Conservation (phyloP, 176 grass and related monocot genomes). For the Aegilops tauschii region DNA sequence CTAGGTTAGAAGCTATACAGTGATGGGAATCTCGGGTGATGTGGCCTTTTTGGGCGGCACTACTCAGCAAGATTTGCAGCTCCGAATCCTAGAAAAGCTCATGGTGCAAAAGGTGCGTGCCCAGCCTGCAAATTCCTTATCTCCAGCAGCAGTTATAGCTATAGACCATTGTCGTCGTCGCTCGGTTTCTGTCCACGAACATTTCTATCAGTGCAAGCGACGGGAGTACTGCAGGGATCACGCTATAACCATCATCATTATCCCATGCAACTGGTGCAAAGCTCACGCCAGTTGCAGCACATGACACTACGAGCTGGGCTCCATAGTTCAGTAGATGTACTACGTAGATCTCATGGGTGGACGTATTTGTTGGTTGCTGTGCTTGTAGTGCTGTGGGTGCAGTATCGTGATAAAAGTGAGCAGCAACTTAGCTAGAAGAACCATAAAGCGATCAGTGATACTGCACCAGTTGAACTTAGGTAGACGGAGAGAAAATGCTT, state of each 20-base stretch:
- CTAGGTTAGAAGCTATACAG: slow-evolving; percentile 33
- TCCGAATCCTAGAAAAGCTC: slow-evolving; percentile 31
- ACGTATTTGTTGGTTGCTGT: too few species aligned
- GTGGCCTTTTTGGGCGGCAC: background rate
- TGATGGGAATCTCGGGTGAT: background rate
- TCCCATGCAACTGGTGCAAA: background rate
- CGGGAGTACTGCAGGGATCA: background rate
- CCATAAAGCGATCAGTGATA: too few species aligned
- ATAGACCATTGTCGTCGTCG: background rate
- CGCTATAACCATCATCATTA: background rate
- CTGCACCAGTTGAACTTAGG: background rate
- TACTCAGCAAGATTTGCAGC: background rate
- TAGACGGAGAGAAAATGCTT: background rate
- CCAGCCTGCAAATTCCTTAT: slow-evolving; percentile 34
- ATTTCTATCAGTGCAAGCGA: background rate
- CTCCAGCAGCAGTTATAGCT: background rate
- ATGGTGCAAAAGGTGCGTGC: background rate
- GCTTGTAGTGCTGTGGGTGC: background rate
- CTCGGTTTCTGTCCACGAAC: slow-evolving; percentile 1
- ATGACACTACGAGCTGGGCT: background rate
- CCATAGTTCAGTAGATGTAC: too few species aligned
- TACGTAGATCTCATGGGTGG: too few species aligned
- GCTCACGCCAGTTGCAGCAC: background rate
- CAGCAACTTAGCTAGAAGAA: too few species aligned
- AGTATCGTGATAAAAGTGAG: background rate